Evolutionary conservation across 495 filamentous ascomycete genomes (phyloP), one percentile per base, ranked within the genome.

Genomic region (Penicillium coffeae): DNA sequence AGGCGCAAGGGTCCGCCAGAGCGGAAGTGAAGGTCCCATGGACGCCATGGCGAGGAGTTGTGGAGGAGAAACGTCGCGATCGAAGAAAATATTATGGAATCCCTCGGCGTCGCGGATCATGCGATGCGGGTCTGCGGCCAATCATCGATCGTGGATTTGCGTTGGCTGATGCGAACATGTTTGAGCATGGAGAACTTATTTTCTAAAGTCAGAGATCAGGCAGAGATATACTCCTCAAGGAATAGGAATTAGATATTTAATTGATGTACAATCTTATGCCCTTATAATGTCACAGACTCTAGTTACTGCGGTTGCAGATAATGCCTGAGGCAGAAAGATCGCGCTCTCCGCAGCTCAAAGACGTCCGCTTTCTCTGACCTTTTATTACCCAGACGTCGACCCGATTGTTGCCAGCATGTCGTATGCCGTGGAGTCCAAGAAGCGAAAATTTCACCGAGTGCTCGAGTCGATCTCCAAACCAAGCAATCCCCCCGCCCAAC

Each of bases 391-490:
- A 40, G 13, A 40, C 42, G 42, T 41, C 41, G 37, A 34, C 35
- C 21, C 38, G 19, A 38, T 34, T 38, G n/a, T n/a, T n/a, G 9
- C 42, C 36, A 65, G 62, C 14, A 75, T 82, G 65, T 76, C 78
- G 9, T 78, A 76, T 58, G 74, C 71, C 3, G 58, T 75, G 8
- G 72, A 76, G 43, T 76, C 75, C 7, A 80, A 77, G 42, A 80
- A 80, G 57, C 70, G 76, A 20, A 80, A 81, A 46, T 79, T 79
- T 33, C 69, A 79, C 41, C 70, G 70, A n/a, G 70, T 78, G 7
- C 66, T 87, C 2, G 82, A 86, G 45, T 72, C 70, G 13, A 71
- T 78, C 30, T 67, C 75, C 58, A 57, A 68, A 57, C 55, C 59
- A 45, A 16, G 56, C 8, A 51, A 30, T 30, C 25, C 60, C 9